Base-by-base conservation (phyloP, 805 yeast species). In the Cyberlindnera meyerae region DNA sequence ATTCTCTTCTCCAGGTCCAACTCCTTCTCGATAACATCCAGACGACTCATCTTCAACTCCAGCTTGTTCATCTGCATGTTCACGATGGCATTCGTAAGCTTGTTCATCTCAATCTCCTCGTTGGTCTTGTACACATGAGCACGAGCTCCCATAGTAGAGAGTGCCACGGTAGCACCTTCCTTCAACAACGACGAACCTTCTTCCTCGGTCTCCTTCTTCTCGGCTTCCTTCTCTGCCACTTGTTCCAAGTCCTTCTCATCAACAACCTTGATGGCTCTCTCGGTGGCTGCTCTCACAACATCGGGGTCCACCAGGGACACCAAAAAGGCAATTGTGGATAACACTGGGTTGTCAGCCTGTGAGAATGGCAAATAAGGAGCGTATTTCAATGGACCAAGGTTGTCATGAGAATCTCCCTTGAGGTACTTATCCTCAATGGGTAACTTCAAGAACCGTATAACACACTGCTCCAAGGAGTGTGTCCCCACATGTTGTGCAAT, bases 301-400 rank as follows among this genome's bases (percentile, higher is more conserved):
- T 81, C 82, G 11, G 90, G 82, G 52, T 90, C 96, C 13, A 88
- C 94, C 33, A 89, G 62, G 26, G 86, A 79, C 0, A 89, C 79
- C 61, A 93, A 66, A 60, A 89, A 93, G 11, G 96, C 81, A 44
- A 93, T 72, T n/a, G 95, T 90, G 25, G 95, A 82, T 65, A 93
- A 71, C 4, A 93, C 88, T 3, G 99, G 98, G 59, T 93, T 93
- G 49, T 93, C 97, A 20, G 81, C 76, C 29, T 86, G 75, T 25
- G 86, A 76, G 33, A 85, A 81, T 11, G 97, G 96, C 34, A 90
- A 70, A 57, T 86, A 82, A 4, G 94, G 82, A 5, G 90, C 80
- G 58, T 74, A 87, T 54, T 80, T 83, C 45, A 89, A 69, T 11
- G 95, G 84, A 1, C 93, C 89, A 14, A 82, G 57, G 31, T 47